These are phyloP conservation scores for Yamagishiella unicocca DNA, from an alignment of 139 green algal species.

Conservation along the genomic window DNA sequence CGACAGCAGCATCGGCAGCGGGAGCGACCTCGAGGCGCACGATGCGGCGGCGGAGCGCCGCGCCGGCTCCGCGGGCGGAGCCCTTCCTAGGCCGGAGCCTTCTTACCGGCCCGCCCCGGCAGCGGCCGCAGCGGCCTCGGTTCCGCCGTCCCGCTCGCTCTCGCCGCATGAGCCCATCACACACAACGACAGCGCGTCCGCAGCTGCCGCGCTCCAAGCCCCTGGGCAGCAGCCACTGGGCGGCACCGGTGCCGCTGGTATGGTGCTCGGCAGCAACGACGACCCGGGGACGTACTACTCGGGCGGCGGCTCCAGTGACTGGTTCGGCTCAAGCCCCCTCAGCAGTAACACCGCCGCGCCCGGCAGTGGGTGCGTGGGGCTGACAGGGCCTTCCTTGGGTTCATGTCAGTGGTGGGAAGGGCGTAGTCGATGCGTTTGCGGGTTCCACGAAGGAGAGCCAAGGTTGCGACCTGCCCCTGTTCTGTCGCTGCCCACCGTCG, in stretches of 20 bases:
- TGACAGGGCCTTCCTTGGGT: no score
- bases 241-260: not conserved
- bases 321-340: not conserved
- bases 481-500: not conserved
- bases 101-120: not conserved
- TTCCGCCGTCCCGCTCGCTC: not conserved
- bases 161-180: not conserved
- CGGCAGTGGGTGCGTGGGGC: no score
- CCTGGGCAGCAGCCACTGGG: not conserved
- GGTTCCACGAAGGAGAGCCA: not conserved
- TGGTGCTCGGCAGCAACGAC: not conserved
- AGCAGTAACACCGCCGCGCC: not conserved
- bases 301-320: not conserved
- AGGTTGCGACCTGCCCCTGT: not conserved
- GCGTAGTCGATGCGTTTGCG: not conserved
- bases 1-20: conserved; percentile 7
- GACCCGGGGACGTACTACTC: not conserved
- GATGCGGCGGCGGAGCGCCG: not conserved
- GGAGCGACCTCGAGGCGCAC: not conserved
- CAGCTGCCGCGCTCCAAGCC: not conserved
- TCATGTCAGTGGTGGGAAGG: not conserved
- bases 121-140: not conserved
- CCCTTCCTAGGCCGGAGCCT: not conserved
- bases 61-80: not conserved
- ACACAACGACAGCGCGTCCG: no score